These are phyloP conservation scores for Tetrahymena thermophila DNA, from an alignment of 73 alveolate genomes.

Conservation along the genomic window DNA sequence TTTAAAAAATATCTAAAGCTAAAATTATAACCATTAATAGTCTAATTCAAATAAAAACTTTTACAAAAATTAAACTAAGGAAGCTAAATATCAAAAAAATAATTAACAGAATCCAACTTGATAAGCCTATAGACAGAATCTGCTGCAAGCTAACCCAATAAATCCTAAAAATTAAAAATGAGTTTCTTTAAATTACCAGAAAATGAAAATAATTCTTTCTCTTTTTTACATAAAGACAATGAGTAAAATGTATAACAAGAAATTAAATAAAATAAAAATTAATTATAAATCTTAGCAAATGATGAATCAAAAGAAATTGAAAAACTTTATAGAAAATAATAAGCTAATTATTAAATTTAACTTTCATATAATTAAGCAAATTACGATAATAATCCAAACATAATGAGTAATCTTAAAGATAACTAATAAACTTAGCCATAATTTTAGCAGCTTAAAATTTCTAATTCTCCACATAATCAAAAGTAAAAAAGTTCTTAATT, in stretches of 20 bases:
- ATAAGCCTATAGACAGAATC: background rate
- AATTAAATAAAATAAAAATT: too few relatives aligned
- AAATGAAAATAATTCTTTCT: background rate
- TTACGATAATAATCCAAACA: too few relatives aligned
- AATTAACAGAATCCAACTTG: background rate
- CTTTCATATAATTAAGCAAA: too few relatives aligned
- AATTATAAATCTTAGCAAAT: too few relatives aligned
- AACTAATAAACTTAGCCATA: background rate
- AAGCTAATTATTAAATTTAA: too few relatives aligned
- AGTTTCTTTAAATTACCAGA: background rate
- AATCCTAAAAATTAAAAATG: too few relatives aligned
- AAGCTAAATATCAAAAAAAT: too few relatives aligned
- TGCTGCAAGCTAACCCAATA: background rate
- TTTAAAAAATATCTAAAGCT: background rate
- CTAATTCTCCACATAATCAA: too few relatives aligned
- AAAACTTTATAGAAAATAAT: too few relatives aligned
- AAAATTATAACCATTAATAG: background rate
- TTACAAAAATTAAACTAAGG: background rate
- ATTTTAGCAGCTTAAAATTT: too few relatives aligned
- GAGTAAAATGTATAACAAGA: too few relatives aligned
- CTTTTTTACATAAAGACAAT: background rate
- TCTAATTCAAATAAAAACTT: background rate
- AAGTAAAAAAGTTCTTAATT: background rate
- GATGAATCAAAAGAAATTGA: too few relatives aligned
- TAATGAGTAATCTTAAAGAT: background rate